These are phyloP conservation scores for Dissoconium aciculare DNA, from an alignment of 2,329 filamentous ascomycete genomes.

Conservation along the genomic window DNA sequence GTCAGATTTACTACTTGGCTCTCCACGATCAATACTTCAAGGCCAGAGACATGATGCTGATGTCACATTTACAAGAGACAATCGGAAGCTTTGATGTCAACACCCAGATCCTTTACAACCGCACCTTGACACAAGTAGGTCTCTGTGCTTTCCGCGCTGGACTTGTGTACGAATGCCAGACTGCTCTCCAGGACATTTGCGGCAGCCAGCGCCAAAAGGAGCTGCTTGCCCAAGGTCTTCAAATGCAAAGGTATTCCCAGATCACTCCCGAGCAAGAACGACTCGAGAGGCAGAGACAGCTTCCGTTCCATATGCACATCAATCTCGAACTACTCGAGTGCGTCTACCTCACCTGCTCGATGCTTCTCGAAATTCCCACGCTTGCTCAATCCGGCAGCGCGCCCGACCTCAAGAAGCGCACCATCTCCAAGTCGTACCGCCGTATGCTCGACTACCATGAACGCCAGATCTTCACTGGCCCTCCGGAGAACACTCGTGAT, in stretches of 20 bases:
- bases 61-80: conserved; percentile 96
- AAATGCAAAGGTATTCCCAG: conserved; percentile 92
- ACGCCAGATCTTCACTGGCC: conserved; percentile 96
- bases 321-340: conserved; percentile 97
- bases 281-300: conserved; percentile 87
- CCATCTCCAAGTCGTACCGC: conserved; percentile 98
- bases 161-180: conserved; percentile 93
- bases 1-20: conserved; percentile 96
- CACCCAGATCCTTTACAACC: conserved; percentile 97
- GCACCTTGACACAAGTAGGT: conserved; percentile 91
- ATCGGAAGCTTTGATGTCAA: conserved; percentile 93
- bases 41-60: conserved; percentile 97
- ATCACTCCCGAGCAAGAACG: conserved; percentile 97
- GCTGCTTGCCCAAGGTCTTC: conserved; percentile 89
- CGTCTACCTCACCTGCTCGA: conserved; percentile 96
- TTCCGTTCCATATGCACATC: conserved; percentile 99
- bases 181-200: conserved; percentile 93
- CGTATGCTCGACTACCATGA: conserved; percentile 99
- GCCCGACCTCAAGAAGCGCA: conserved; percentile 88
- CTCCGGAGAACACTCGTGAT: conserved; percentile 95
- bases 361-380: conserved; percentile 95
- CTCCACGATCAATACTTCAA: conserved; percentile 97
- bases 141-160: conserved; percentile 96
- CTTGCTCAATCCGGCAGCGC: conserved; percentile 93
- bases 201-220: conserved; percentile 97